Conservation (phyloP, 192 early-diverging fungal species). For the Phycomyces nitens region DNA sequence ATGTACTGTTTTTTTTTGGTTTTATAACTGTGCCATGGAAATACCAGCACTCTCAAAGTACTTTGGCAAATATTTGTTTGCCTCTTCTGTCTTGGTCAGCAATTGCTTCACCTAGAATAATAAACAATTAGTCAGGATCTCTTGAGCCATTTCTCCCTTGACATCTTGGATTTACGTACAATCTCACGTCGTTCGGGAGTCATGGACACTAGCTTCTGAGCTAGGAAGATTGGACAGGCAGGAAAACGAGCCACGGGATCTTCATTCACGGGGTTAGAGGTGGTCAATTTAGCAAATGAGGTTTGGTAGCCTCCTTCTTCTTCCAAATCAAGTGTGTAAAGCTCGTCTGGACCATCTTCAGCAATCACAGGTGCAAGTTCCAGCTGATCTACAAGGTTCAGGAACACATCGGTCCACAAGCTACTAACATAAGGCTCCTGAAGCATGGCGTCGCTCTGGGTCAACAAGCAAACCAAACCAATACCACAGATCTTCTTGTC, state of each 20-base stretch:
- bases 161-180: too few species aligned
- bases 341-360: conserved; percentile 55
- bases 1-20: not conserved
- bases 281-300: conserved; percentile 73
- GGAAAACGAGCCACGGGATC: conserved; percentile 55
- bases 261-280: conserved; percentile 59
- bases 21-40: conserved; percentile 24
- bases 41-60: conserved; percentile 24
- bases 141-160: too few species aligned
- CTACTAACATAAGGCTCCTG: conserved; percentile 47
- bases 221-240: conserved; percentile 47
- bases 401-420: conserved; percentile 49
- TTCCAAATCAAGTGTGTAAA: conserved; percentile 73
- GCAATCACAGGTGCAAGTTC: conserved; percentile 51
- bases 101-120: conserved; percentile 6
- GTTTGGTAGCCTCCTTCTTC: conserved; percentile 79
- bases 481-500: conserved; percentile 64
- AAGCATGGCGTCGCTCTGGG: conserved; percentile 50
- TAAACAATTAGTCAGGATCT: too few species aligned
- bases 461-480: conserved; percentile 63
- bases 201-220: conserved; percentile 46
- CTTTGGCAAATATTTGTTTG: conserved; percentile 23
- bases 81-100: conserved; percentile 11
- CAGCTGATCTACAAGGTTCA: conserved; percentile 51
- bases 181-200: conserved; percentile 12